phyloP scores from a whole-genome alignment of 805 yeast species.

The Zygosaccharomyces bisporus region DNA sequence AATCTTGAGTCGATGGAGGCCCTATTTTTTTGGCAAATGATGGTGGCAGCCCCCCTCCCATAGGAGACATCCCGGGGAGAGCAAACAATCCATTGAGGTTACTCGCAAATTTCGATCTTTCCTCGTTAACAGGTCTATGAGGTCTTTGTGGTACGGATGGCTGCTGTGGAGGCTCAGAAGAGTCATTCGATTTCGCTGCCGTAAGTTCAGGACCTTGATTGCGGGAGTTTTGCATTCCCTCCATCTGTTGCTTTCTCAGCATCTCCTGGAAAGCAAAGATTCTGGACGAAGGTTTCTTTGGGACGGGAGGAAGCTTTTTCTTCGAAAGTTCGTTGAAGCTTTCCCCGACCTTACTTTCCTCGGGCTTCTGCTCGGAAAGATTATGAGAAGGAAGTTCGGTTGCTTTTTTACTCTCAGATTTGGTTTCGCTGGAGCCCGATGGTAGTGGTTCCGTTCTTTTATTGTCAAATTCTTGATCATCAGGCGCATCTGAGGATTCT shows the following conservation, averaged over 20 bases:
- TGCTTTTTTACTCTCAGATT: neutral
- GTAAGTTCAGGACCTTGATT: constrained; percentile 30
- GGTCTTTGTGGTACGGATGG: constrained; percentile 7
- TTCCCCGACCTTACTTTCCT: neutral
- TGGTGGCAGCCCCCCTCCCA: constrained; percentile 30
- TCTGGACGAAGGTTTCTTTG: constrained; percentile 72
- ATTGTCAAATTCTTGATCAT: neutral
- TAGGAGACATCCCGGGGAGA: constrained; percentile 46
- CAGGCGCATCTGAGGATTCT: too few species aligned
- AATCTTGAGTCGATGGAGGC: neutral
- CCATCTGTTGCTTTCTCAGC: constrained; percentile 51
- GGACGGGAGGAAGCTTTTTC: constrained; percentile 52
- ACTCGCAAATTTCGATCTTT: constrained; percentile 47
- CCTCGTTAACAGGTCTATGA: constrained; percentile 11
- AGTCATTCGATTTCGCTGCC: constrained; percentile 15
- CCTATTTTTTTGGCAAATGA: constrained; percentile 22
- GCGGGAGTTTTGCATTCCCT: constrained; percentile 50
- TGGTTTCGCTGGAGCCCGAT: neutral
- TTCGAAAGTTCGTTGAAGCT: constrained; percentile 1
- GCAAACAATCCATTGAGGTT: constrained; percentile 60
- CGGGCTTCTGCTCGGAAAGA: neutral
- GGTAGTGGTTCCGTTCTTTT: neutral
- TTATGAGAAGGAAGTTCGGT: neutral
- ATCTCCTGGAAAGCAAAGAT: constrained; percentile 81
- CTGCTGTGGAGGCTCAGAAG: neutral